Conservation (phyloP, 495 filamentous ascomycete species). For the Apodospora peruviana region DNA sequence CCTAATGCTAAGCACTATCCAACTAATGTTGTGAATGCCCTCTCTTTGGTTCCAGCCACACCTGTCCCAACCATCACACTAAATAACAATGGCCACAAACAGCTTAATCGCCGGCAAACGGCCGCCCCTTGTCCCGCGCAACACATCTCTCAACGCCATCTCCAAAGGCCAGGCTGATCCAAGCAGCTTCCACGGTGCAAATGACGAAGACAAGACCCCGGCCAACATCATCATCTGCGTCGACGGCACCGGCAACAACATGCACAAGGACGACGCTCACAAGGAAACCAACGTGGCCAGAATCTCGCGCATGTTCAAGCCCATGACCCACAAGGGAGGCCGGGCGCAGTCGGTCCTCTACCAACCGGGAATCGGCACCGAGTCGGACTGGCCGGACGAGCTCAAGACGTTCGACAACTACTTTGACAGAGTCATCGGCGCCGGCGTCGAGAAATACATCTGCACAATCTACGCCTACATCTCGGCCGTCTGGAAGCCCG, state of each 20-base stretch:
- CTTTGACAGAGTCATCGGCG: neutral
- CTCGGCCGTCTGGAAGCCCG: slow-evolving; percentile 6
- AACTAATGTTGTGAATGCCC: no score
- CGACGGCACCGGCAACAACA: slow-evolving; percentile 4
- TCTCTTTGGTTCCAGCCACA: no score
- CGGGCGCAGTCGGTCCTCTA: slow-evolving; percentile 1
- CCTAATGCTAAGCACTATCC: no score
- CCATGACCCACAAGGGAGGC: neutral
- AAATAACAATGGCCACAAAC: no score
- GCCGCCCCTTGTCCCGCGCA: no score
- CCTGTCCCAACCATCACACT: no score
- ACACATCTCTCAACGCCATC: no score
- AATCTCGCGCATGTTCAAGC: slow-evolving; percentile 2
- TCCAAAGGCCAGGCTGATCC: no score
- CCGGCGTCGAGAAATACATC: neutral
- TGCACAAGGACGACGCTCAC: neutral
- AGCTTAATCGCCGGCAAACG: no score
- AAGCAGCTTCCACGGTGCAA: no score
- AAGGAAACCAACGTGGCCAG: neutral
- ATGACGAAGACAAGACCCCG: no score
- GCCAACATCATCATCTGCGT: slow-evolving; percentile 6
- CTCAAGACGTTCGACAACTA: neutral
- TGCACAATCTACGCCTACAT: slow-evolving; percentile 1
- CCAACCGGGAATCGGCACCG: slow-evolving; percentile 2
- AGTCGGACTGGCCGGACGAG: neutral